Evolutionary conservation across 257 asterid genomes (phyloP).

Genomic region (Przewalskia tangutica): DNA sequence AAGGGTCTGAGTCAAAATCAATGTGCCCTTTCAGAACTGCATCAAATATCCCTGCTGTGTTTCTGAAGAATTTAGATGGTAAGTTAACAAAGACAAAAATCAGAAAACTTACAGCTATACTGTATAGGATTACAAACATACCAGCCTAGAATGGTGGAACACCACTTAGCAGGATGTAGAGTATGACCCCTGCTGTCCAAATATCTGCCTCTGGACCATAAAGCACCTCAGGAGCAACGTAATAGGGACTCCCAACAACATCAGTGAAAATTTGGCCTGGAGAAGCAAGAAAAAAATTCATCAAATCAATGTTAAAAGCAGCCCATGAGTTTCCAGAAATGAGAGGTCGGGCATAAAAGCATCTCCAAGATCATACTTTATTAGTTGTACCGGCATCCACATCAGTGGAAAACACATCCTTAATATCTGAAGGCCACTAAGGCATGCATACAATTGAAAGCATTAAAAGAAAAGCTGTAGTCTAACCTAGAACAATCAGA

Average conservation of each 20-base stretch:
- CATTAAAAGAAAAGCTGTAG: not conserved
- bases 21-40: constrained; percentile 72
- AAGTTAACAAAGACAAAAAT: not conserved
- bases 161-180: constrained; percentile 80
- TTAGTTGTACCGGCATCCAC: not conserved
- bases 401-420: not conserved
- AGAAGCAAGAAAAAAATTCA: constrained; percentile 7
- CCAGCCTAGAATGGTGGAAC: constrained; percentile 99
- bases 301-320: not conserved
- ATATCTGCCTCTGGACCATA: constrained; percentile 95
- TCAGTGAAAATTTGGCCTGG: constrained; percentile 86
- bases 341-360: not conserved
- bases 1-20: constrained; percentile 77
- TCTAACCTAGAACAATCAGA: not conserved
- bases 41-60: constrained; percentile 83
- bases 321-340: not conserved
- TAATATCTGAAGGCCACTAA: not conserved
- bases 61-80: constrained; percentile 39
- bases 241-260: constrained; percentile 96
- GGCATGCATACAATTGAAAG: too few relatives aligned
- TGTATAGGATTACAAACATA: constrained; percentile 13
- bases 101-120: not conserved
- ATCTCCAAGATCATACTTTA: not conserved
- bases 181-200: constrained; percentile 94
- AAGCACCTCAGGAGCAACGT: constrained; percentile 95